Evolutionary conservation across 139 green algal genomes (phyloP).

Genomic region (Gonium pectorale): DNA sequence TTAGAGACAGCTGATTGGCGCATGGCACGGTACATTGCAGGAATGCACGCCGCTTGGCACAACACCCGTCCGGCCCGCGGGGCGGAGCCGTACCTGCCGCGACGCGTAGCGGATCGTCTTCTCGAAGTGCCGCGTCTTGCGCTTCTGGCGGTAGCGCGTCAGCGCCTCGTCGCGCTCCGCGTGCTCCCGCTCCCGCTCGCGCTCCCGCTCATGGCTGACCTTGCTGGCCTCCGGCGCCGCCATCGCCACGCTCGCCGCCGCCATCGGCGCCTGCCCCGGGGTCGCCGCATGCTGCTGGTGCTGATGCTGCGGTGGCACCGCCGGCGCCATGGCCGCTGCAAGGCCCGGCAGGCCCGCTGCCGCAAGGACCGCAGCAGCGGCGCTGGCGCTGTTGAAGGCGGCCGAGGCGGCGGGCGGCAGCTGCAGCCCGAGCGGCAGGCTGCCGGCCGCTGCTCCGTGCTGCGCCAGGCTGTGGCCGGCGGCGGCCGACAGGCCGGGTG

Average conservation of each 20-base stretch:
- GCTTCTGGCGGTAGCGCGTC: constrained; percentile 58
- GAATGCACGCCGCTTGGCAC: too few relatives aligned
- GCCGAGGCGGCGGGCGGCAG: neutral
- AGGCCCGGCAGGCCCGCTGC: neutral
- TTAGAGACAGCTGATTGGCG: too few relatives aligned
- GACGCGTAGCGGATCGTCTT: constrained; percentile 61
- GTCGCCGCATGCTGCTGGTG: too few relatives aligned
- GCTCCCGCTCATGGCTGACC: neutral
- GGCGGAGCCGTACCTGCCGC: constrained; percentile 26
- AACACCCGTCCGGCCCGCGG: too few relatives aligned
- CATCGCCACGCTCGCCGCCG: constrained; percentile 13
- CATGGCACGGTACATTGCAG: too few relatives aligned
- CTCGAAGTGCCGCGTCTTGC: constrained; percentile 57
- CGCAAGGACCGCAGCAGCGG: neutral
- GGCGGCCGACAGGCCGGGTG: neutral
- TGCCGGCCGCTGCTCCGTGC: neutral
- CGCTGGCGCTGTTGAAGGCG: constrained; percentile 10
- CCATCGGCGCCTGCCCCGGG: neutral
- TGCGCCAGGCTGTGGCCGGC: neutral
- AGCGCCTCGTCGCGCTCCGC: constrained; percentile 54
- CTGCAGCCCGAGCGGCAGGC: neutral
- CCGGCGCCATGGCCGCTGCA: neutral
- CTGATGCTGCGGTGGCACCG: neutral
- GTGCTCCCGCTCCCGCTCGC: neutral
- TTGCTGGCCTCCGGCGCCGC: constrained; percentile 3